These are phyloP conservation scores for Colletotrichum shisoi DNA, from an alignment of 2,329 filamentous ascomycete genomes.

Conservation along the genomic window DNA sequence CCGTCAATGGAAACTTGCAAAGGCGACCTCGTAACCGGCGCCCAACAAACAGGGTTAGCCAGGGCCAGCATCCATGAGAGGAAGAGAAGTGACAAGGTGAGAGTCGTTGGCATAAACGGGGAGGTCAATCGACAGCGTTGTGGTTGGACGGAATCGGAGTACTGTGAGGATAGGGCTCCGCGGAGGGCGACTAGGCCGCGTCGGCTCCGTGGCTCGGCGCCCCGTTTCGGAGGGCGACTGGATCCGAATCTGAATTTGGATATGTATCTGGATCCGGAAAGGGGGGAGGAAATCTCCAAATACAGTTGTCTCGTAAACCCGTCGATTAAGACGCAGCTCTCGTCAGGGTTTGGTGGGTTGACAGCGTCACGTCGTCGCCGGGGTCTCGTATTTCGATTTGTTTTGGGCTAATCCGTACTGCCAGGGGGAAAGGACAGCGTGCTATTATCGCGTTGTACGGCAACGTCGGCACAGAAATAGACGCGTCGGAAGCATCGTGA, in stretches of 20 bases:
- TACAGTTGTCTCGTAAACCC: neutral
- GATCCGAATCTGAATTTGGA: neutral
- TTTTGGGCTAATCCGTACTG: neutral
- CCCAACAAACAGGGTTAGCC: neutral
- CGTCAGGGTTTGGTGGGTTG: neutral
- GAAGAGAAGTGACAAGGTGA: neutral
- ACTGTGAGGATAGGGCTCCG: neutral
- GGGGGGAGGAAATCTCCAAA: neutral
- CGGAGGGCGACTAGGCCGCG: conserved; percentile 25
- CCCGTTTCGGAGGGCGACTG: neutral
- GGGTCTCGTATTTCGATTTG: neutral
- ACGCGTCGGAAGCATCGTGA: neutral
- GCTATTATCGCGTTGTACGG: neutral
- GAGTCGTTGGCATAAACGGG: neutral
- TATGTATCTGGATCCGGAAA: neutral
- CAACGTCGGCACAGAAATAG: conserved; percentile 6
- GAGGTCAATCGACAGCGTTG: neutral
- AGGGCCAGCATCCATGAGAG: neutral
- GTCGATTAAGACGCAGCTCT: neutral
- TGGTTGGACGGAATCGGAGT: neutral
- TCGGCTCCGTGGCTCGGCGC: conserved; percentile 34
- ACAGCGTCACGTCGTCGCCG: neutral
- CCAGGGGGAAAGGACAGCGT: neutral
- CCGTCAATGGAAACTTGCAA: conserved; percentile 10
- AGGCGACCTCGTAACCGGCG: neutral